Evolutionary conservation across 495 filamentous ascomycete species (phyloP).

Genomic region (Aspergillus baeticus): DNA sequence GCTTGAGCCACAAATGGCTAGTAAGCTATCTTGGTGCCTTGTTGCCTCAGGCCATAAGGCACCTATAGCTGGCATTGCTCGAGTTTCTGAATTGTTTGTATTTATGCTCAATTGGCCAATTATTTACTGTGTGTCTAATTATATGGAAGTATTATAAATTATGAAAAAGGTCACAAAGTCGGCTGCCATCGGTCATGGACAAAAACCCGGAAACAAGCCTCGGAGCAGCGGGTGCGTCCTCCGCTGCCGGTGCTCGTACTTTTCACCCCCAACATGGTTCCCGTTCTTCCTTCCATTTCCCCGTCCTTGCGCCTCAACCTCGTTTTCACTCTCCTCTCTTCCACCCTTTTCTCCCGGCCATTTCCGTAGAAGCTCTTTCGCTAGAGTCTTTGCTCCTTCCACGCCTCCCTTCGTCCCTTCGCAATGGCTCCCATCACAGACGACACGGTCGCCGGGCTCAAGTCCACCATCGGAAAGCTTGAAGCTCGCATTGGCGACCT

Average conservation of each 20-base stretch:
- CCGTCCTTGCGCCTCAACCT: conserved; percentile 19
- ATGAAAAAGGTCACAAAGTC: too few relatives aligned
- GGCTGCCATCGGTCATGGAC: too few relatives aligned
- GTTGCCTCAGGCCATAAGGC: conserved; percentile 17
- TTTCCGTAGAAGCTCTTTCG: conserved; percentile 9
- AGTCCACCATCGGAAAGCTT: conserved; percentile 76
- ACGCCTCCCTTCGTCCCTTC: conserved; percentile 23
- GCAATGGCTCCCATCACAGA: conserved; percentile 85
- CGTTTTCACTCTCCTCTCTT: conserved; percentile 7
- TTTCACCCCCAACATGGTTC: conserved; percentile 28
- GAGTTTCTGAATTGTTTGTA: too few relatives aligned
- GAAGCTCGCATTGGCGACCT: conserved; percentile 79
- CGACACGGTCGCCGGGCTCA: conserved; percentile 69
- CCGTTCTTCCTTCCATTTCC: conserved; percentile 35
- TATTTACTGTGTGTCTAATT: too few relatives aligned
- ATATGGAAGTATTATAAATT: too few relatives aligned
- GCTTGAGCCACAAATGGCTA: conserved; percentile 19
- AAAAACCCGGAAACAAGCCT: conserved; percentile 7
- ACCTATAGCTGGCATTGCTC: not conserved
- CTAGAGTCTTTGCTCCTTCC: conserved; percentile 31
- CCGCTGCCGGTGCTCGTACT: conserved; percentile 26
- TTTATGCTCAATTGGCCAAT: too few relatives aligned
- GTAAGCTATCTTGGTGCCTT: conserved; percentile 12
- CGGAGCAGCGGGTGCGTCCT: conserved; percentile 27
- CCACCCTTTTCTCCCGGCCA: conserved; percentile 2